These are phyloP conservation scores for Thalassiosira tumida DNA, from an alignment of 352 stramenopile species.

Conservation along the genomic window DNA sequence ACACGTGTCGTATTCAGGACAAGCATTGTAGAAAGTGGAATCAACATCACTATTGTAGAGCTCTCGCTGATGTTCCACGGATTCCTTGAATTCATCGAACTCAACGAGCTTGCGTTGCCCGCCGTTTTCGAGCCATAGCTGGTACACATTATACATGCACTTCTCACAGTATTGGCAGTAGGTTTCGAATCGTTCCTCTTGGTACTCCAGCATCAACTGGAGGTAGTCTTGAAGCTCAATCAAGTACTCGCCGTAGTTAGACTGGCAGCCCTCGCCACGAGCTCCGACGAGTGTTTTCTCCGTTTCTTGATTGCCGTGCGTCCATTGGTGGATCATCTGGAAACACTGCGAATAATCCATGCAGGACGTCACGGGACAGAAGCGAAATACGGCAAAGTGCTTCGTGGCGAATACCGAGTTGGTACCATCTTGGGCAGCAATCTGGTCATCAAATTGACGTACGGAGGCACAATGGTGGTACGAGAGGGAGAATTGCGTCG, in stretches of 20 bases:
- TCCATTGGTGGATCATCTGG: not conserved
- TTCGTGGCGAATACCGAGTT: constrained; percentile 74
- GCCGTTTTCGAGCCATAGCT: too few species aligned
- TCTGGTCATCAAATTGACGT: constrained; percentile 83
- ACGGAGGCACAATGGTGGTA: constrained; percentile 87
- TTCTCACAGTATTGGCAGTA: constrained; percentile 86
- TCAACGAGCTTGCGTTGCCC: too few species aligned
- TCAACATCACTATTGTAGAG: too few species aligned
- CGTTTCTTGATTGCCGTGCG: not conserved
- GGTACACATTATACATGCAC: constrained; percentile 80
- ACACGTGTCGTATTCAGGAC: constrained; percentile 80
- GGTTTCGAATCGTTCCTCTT: constrained; percentile 65
- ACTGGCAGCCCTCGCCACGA: constrained; percentile 36
- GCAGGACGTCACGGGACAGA: constrained; percentile 78
- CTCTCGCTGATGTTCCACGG: too few species aligned
- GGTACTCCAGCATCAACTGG: constrained; percentile 61
- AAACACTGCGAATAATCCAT: not conserved
- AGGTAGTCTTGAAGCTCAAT: constrained; percentile 78
- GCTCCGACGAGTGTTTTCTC: not conserved
- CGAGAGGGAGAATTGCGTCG: constrained; percentile 81
- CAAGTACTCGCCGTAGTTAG: constrained; percentile 68
- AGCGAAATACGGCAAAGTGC: constrained; percentile 84
- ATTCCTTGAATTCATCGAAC: too few species aligned
- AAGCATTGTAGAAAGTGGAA: constrained; percentile 36
- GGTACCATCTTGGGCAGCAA: constrained; percentile 79